These are phyloP conservation scores for Anethum foeniculum DNA, from an alignment of 140 eudicot species.

Conservation along the genomic window DNA sequence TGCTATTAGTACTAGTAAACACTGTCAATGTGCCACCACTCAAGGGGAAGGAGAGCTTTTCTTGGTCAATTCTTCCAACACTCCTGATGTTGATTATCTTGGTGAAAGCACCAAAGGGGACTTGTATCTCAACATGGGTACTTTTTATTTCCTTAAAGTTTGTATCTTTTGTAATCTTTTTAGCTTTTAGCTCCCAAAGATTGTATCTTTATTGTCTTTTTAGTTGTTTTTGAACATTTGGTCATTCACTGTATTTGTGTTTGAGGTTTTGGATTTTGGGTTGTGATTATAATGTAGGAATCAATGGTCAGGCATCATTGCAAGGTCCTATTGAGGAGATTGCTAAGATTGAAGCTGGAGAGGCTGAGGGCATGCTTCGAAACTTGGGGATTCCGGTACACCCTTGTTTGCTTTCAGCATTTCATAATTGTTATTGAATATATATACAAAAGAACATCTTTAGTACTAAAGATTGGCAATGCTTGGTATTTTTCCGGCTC, in stretches of 20 bases:
- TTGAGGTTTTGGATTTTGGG: neutral
- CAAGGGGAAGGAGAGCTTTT: conserved; percentile 26
- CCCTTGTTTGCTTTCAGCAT: neutral
- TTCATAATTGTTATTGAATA: neutral
- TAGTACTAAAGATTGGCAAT: neutral
- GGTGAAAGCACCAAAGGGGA: conserved; percentile 97
- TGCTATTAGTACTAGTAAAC: neutral
- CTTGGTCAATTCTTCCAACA: conserved; percentile 37
- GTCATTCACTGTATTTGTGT: neutral
- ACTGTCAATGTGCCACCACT: conserved; percentile 23
- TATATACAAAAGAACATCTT: neutral
- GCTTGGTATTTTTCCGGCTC: neutral
- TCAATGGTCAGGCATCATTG: conserved; percentile 43
- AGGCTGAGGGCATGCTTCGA: conserved; percentile 67
- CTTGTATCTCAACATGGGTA: conserved; percentile 50
- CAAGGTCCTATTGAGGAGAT: conserved; percentile 82
- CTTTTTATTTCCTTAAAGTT: neutral
- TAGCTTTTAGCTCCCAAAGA: neutral
- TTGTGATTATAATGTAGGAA: conserved; percentile 26
- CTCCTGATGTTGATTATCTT: conserved; percentile 61
- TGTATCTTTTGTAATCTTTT: neutral
- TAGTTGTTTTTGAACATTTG: neutral
- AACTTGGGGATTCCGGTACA: conserved; percentile 58
- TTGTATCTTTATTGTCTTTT: neutral
- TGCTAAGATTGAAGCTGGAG: conserved; percentile 62